A percentile compares a stretch with the other conserved stretches of the same genome.
Evolutionary conservation across 2,329 filamentous ascomycete genomes (phyloP).

Genomic region (Plectosphaerella sp.): DNA sequence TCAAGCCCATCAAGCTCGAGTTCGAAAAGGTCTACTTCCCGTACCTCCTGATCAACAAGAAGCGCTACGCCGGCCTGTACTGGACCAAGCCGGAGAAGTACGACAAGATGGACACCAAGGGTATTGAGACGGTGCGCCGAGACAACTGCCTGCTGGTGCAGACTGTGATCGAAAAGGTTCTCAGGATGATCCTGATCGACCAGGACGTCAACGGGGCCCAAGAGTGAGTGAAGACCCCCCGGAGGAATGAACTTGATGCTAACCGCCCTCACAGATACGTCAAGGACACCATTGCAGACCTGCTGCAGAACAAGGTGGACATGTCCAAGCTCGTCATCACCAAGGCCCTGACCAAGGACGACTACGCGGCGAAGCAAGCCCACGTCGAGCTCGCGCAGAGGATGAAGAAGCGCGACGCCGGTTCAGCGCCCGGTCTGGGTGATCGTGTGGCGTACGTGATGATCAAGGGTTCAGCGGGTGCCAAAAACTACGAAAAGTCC

Average conservation of each 20-base stretch:
- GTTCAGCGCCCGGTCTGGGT: conserved; percentile 86
- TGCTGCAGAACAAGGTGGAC: conserved; percentile 95
- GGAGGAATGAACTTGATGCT: conserved; percentile 2
- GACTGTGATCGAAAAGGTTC: conserved; percentile 93
- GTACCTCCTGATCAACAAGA: conserved; percentile 99
- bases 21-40: conserved; percentile 99
- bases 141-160: conserved; percentile 96
- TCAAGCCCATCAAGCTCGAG: conserved; percentile 96
- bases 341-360: conserved; percentile 86
- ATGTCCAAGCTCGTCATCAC: conserved; percentile 99
- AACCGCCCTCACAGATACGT: conserved; percentile 63
- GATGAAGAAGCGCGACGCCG: conserved; percentile 95
- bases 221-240: conserved; percentile 59
- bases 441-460: conserved; percentile 99
- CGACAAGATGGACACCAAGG: conserved; percentile 99
- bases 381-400: conserved; percentile 93
- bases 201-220: conserved; percentile 86
- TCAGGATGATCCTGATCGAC: conserved; percentile 94
- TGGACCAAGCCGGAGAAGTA: conserved; percentile 94
- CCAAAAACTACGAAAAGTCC: conserved; percentile 95
- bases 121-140: conserved; percentile 95
- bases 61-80: conserved; percentile 95
- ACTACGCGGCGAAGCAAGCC: conserved; percentile 89
- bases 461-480: conserved; percentile 81
- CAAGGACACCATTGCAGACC: conserved; percentile 90